Evolutionary conservation across 139 green algal genomes (phyloP).

Genomic region (Picochlorum sp.): DNA sequence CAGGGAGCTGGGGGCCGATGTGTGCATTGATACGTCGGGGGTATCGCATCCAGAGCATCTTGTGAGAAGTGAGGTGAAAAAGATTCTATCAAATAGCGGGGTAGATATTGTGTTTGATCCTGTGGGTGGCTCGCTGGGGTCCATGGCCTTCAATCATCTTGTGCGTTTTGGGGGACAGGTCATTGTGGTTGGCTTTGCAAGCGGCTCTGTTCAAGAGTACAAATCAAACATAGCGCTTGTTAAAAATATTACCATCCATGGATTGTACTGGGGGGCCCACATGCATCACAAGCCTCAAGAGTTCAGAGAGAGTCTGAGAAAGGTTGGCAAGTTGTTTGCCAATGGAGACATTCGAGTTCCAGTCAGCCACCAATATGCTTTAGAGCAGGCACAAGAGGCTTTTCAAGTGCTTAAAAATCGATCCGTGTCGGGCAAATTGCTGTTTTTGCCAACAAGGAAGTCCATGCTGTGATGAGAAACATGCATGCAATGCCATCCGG

Average conservation of each 20-base stretch:
- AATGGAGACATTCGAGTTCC: conserved; percentile 40
- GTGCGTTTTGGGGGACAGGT: conserved; percentile 70
- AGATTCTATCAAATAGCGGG: conserved; percentile 21
- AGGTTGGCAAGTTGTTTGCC: conserved; percentile 43
- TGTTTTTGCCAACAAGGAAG: conserved; percentile 27
- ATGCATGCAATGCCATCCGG: not conserved
- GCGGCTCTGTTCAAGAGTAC: conserved; percentile 55
- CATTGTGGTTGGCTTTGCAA: conserved; percentile 78
- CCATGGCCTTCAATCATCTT: conserved; percentile 44
- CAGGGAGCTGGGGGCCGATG: conserved; percentile 38
- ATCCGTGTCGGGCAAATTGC: conserved; percentile 59
- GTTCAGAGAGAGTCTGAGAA: conserved; percentile 43
- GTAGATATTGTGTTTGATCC: conserved; percentile 78
- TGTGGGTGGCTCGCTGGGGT: conserved; percentile 64
- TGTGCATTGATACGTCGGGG: conserved; percentile 42
- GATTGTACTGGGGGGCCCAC: conserved; percentile 74
- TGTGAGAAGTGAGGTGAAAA: conserved; percentile 20
- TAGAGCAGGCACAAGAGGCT: conserved; percentile 33
- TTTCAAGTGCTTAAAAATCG: conserved; percentile 47
- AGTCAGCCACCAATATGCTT: conserved; percentile 33
- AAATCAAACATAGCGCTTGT: conserved; percentile 74
- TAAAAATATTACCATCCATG: conserved; percentile 79
- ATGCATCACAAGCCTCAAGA: conserved; percentile 40
- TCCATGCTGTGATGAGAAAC: conserved; percentile 11
- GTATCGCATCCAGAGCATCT: not conserved